Percentiles rank a stretch among this genome's conserved stretches.
Conservation (phyloP, 176 grass and related monocot species). For the Oryza glaberrima region DNA sequence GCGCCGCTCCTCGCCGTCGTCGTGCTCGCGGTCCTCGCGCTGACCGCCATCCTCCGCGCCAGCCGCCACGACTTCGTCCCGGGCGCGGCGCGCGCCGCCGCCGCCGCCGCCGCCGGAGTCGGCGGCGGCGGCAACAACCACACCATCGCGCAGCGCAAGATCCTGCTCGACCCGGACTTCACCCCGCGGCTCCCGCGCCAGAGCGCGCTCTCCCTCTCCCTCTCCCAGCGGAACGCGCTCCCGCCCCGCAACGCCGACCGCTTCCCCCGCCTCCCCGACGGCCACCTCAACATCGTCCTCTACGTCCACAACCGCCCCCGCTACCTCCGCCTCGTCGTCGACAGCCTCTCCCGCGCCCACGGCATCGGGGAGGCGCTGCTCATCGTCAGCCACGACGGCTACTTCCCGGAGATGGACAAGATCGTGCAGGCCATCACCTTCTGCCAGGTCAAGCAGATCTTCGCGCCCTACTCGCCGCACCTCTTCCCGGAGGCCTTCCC, state of each 20-base stretch:
- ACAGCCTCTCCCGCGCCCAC: constrained; percentile 70
- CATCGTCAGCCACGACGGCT: constrained; percentile 92
- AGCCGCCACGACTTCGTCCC: constrained; percentile 31
- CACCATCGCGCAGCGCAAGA: constrained; percentile 37
- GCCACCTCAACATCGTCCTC: constrained; percentile 75
- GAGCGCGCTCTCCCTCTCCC: constrained; percentile 74
- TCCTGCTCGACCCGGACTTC: constrained; percentile 62
- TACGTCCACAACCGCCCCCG: constrained; percentile 93
- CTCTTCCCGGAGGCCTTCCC: constrained; percentile 79
- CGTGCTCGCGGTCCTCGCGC: constrained; percentile 56
- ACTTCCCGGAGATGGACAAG: constrained; percentile 86
- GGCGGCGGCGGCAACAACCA: not conserved
- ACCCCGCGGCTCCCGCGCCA: constrained; percentile 67
- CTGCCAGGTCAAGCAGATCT: constrained; percentile 98
- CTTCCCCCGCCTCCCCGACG: constrained; percentile 59
- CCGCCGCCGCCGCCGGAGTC: constrained; percentile 1
- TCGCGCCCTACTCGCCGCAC: constrained; percentile 88
- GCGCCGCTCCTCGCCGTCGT: constrained; percentile 49
- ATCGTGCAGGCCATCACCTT: constrained; percentile 74
- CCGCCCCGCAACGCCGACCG: constrained; percentile 67
- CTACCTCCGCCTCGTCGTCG: constrained; percentile 77
- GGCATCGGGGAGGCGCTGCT: constrained; percentile 89
- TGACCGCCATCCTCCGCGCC: constrained; percentile 64
- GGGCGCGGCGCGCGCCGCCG: not conserved
- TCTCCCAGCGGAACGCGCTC: constrained; percentile 68